These are phyloP conservation scores for Pseudocercospora cruenta DNA, from an alignment of 2,329 filamentous ascomycete species.

Conservation along the genomic window DNA sequence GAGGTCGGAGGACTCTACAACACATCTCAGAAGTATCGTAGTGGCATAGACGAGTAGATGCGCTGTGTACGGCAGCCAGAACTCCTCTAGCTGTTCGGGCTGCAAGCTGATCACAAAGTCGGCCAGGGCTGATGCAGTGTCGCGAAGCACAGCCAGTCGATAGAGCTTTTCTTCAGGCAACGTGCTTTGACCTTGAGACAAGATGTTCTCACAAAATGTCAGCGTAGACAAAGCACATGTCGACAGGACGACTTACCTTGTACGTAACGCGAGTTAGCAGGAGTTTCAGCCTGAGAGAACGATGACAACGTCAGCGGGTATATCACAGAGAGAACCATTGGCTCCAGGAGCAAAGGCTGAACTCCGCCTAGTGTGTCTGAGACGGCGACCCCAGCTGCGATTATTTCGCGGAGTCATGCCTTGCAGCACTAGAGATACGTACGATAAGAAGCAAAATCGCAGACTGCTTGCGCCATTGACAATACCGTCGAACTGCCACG, in stretches of 20 bases:
- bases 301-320: too few species aligned
- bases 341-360: too few species aligned
- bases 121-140: constrained; percentile 55
- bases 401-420: too few species aligned
- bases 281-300: constrained; percentile 33
- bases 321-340: too few species aligned
- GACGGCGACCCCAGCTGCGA: too few species aligned
- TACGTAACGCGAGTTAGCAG: constrained; percentile 44
- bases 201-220: not conserved
- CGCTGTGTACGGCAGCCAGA: constrained; percentile 57
- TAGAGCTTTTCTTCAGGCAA: constrained; percentile 29
- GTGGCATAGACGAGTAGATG: constrained; percentile 59
- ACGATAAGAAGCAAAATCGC: constrained; percentile 46
- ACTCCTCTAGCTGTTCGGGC: constrained; percentile 54
- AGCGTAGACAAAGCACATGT: not conserved
- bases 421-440: too few species aligned
- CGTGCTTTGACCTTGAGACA: constrained; percentile 33
- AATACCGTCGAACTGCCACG: not conserved
- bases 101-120: constrained; percentile 54
- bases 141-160: constrained; percentile 51
- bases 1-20: constrained; percentile 54
- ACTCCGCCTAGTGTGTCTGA: too few species aligned
- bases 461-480: constrained; percentile 40
- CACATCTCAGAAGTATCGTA: constrained; percentile 57
- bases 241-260: constrained; percentile 6